Base-by-base conservation (phyloP, 2,329 filamentous ascomycete species). In the Colletotrichum sublineola region DNA sequence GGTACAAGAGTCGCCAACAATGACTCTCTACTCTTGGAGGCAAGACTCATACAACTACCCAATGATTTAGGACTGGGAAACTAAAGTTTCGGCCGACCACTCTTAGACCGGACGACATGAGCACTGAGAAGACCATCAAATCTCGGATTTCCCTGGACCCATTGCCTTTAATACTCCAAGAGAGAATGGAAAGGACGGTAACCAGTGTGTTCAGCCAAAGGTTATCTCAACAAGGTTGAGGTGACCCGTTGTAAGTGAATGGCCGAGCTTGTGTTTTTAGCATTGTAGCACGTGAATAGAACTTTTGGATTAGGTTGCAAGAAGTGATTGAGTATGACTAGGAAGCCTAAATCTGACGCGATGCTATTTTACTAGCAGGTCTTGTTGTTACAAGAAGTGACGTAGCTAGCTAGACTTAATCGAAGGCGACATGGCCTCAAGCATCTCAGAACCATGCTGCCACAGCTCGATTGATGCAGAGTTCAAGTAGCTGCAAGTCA, bases 401-500 rank as follows among this genome's bases (percentile, higher is more conserved):
- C 20, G 9, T 15, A 14, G 53, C 20, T 11, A 24, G 33, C 36
- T 7, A 29, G 20, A 42, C 61, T 31, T 5, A 46, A 12, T 14
- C n/a, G 55, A 53, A 33, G 50, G 15, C n/a, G n/a, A 5, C 14
- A 60, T 61, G 55, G 1, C 4, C n/a, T n/a, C 20, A 12, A 20
- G n/a, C 52, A 20, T 14, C 4, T 38, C 53, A 20, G 52, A 33
- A 15, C 18, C 31, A 31, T 29, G 20, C 20, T 48, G 20, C 46
- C 31, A 50, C 33, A 50, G 48, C 38, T 40, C n/a, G 18, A n/a
- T 44, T 29, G 18, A 70, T 31, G 33, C 48, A 62, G 33, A 46
- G 8, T 56, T 50, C 36, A 33, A 56, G 40, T 29, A 33, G 57
- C 40, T 44, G 15, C 46, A 29, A 55, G 33, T 33, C 46, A 60